Evolutionary conservation across 1,284 basidiomycete species (phyloP).

Genomic region (Ceratobasidium papillatum): DNA sequence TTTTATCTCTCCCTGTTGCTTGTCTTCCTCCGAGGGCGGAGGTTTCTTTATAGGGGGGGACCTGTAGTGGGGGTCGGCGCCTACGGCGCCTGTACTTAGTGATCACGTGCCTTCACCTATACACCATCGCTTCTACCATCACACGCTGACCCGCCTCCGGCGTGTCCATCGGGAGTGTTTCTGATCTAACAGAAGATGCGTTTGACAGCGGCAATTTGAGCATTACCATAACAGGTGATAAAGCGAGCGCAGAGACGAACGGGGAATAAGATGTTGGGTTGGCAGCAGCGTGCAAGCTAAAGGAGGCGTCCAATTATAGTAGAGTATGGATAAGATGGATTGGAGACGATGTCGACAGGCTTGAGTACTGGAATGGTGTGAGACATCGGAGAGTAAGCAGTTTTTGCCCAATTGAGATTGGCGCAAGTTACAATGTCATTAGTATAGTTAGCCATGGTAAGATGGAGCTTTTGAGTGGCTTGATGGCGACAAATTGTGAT

Average conservation of each 20-base stretch:
- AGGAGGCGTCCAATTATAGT: neutral
- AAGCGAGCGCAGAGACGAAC: neutral
- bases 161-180: no score
- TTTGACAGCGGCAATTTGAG: neutral
- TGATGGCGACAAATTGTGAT: slow-evolving; percentile 23
- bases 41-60: no score
- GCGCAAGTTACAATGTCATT: slow-evolving; percentile 39
- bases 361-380: neutral
- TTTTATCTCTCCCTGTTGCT: no score
- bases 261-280: neutral
- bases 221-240: neutral
- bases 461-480: slow-evolving; percentile 23
- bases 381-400: neutral
- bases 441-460: slow-evolving; percentile 12
- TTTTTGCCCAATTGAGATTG: neutral
- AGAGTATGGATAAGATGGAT: neutral
- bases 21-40: no score
- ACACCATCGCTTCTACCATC: no score
- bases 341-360: neutral
- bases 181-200: no score
- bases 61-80: neutral
- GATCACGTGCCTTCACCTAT: no score
- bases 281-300: neutral
- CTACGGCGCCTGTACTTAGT: no score
- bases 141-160: no score